Conservation (phyloP, 2,329 filamentous ascomycete genomes). For the Cordyceps cicadae region DNA sequence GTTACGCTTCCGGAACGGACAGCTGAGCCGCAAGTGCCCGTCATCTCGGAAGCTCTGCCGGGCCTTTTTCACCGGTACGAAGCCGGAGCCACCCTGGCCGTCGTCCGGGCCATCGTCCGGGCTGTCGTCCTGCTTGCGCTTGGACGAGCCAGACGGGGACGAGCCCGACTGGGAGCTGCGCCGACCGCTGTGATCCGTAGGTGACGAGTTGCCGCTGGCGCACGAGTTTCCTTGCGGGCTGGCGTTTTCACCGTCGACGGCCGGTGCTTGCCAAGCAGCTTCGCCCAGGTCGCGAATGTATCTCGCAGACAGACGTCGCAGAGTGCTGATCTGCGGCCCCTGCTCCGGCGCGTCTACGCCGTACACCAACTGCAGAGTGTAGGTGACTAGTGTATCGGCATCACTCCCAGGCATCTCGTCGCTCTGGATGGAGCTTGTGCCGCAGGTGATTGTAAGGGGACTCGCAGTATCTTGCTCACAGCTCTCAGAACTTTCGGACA, state of each 20-base stretch:
- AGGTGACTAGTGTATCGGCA: slow-evolving; percentile 27
- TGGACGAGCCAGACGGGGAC: slow-evolving; percentile 10
- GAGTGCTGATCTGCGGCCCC: background rate
- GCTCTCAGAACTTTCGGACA: background rate
- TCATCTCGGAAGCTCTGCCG: slow-evolving; percentile 27
- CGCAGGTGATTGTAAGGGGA: background rate
- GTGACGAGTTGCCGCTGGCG: background rate
- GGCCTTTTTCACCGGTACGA: slow-evolving; percentile 22
- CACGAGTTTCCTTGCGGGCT: background rate
- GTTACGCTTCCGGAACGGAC: slow-evolving; percentile 37
- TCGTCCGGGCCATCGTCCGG: slow-evolving; percentile 27
- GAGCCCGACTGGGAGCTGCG: background rate
- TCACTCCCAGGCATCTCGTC: slow-evolving; percentile 27
- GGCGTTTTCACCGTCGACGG: background rate
- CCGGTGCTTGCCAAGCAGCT: slow-evolving; percentile 17
- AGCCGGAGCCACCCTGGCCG: slow-evolving; percentile 21
- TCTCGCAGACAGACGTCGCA: slow-evolving; percentile 24
- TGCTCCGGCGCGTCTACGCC: slow-evolving; percentile 28
- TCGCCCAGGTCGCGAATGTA: slow-evolving; percentile 27
- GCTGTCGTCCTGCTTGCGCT: slow-evolving; percentile 19
- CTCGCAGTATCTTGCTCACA: slow-evolving; percentile 12
- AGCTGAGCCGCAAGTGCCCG: slow-evolving; percentile 32
- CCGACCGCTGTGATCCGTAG: background rate
- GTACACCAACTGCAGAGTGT: slow-evolving; percentile 29
- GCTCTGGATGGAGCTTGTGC: slow-evolving; percentile 16